phyloP scores from a whole-genome alignment of 139 green algal genomes.

The Raphidocelis subcapitata region DNA sequence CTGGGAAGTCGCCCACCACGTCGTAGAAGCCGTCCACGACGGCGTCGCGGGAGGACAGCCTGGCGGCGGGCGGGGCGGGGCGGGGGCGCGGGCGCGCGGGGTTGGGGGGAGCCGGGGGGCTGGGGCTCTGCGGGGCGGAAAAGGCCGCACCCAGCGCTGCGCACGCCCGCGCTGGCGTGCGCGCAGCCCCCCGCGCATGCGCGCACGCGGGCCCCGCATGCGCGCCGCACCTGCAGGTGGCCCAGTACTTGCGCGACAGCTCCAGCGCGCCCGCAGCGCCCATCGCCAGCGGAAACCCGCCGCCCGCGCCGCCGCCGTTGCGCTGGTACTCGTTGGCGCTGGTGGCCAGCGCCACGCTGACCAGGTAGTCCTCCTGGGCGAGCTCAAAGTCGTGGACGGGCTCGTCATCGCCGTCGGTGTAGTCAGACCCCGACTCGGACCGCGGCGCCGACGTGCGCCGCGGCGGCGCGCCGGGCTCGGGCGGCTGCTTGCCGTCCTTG shows the following conservation, averaged over 20 bases:
- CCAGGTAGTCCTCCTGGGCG: constrained; percentile 30
- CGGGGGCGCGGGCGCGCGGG: background rate
- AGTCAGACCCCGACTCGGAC: constrained; percentile 8
- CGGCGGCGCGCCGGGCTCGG: too few species aligned
- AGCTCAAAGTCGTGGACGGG: constrained; percentile 32
- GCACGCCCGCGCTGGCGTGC: too few species aligned
- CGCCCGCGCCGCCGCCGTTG: constrained; percentile 3
- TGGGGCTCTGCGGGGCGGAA: too few species aligned
- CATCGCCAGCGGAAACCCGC: background rate
- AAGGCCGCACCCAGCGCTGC: too few species aligned
- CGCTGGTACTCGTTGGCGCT: constrained; percentile 21
- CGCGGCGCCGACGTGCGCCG: too few species aligned
- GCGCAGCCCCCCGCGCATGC: too few species aligned
- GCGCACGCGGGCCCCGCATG: too few species aligned
- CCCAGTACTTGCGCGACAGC: constrained; percentile 23
- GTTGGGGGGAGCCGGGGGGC: background rate
- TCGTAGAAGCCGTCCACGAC: constrained; percentile 60
- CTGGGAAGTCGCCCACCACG: constrained; percentile 44
- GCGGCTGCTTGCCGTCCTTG: too few species aligned
- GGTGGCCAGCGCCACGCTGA: constrained; percentile 22
- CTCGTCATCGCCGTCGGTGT: constrained; percentile 28
- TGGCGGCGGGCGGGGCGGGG: constrained; percentile 10
- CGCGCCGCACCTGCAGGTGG: background rate
- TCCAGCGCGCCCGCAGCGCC: constrained; percentile 9
- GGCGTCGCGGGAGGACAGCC: constrained; percentile 40